A percentile compares a stretch with the other conserved stretches of the same genome.
Evolutionary conservation across 169 alveolate genomes (phyloP).

Genomic region (Eimeria zaria): DNA sequence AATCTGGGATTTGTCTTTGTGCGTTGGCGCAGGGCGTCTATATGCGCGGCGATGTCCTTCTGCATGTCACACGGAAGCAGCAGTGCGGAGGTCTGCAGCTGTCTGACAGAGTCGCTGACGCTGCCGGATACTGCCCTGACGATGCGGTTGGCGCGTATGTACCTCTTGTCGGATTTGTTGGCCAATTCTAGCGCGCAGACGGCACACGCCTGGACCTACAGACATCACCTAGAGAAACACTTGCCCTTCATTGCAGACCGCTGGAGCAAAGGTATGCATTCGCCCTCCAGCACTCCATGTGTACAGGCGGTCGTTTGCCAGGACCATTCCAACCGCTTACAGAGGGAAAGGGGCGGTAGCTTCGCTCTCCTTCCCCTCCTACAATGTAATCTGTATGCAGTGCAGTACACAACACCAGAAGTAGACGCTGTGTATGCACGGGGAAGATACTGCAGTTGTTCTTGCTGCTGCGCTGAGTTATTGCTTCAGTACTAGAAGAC

Average conservation of each 20-base stretch:
- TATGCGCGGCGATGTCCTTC: constrained; percentile 80
- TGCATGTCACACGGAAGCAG: constrained; percentile 79
- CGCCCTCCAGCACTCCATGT: not conserved
- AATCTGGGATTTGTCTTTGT: not conserved
- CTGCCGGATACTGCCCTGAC: constrained; percentile 77
- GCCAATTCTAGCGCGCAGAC: constrained; percentile 88
- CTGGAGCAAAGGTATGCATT: constrained; percentile 83
- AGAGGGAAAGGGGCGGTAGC: too few species aligned
- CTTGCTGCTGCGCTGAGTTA: not conserved
- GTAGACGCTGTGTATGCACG: not conserved
- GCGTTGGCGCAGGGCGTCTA: constrained; percentile 45
- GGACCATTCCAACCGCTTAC: not conserved
- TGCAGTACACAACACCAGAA: not conserved
- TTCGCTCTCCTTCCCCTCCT: too few species aligned
- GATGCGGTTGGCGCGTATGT: constrained; percentile 87
- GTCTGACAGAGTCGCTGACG: constrained; percentile 73
- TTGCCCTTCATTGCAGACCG: constrained; percentile 87
- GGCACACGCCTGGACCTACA: constrained; percentile 89
- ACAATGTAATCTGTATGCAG: not conserved
- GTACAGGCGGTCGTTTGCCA: not conserved
- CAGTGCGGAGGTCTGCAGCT: constrained; percentile 75
- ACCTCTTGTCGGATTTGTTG: constrained; percentile 88
- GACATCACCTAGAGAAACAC: constrained; percentile 87
- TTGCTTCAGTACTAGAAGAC: constrained; percentile 70
- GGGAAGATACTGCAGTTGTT: constrained; percentile 14